These are phyloP conservation scores for Pisolithus thermaeus DNA, from an alignment of 1,284 basidiomycete species.

Conservation along the genomic window DNA sequence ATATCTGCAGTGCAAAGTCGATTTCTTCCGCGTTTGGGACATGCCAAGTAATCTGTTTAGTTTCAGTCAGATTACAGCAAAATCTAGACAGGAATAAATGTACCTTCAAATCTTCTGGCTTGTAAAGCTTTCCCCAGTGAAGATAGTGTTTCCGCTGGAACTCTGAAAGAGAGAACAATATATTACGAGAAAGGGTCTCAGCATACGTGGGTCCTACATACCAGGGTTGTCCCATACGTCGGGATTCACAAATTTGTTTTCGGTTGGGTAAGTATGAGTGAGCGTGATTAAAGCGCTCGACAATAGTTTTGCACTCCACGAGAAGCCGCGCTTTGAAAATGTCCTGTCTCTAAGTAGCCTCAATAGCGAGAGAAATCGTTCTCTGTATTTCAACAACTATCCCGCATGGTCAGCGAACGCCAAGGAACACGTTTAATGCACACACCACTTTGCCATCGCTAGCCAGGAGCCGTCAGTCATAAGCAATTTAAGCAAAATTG, in stretches of 20 bases:
- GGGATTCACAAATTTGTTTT: slow-evolving; percentile 80
- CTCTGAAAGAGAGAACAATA: slow-evolving; percentile 33
- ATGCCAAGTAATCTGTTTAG: slow-evolving; percentile 5
- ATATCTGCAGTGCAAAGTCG: slow-evolving; percentile 57
- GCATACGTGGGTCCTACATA: slow-evolving; percentile 28
- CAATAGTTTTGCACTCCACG: slow-evolving; percentile 75
- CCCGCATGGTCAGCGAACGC: neutral
- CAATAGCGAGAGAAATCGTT: slow-evolving; percentile 66
- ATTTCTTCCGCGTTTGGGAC: slow-evolving; percentile 75
- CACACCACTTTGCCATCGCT: slow-evolving; percentile 59
- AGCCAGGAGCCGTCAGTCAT: slow-evolving; percentile 45
- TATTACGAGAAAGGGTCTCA: neutral
- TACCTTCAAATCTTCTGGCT: slow-evolving; percentile 74
- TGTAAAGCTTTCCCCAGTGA: slow-evolving; percentile 83
- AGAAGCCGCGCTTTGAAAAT: slow-evolving; percentile 88
- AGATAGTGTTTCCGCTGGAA: slow-evolving; percentile 71
- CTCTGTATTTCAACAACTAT: slow-evolving; percentile 68
- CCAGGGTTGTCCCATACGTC: slow-evolving; percentile 78
- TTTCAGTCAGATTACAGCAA: slow-evolving; percentile 27
- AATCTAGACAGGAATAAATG: neutral
- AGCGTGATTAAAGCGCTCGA: slow-evolving; percentile 76
- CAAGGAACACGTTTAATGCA: slow-evolving; percentile 1
- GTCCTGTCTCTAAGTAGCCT: slow-evolving; percentile 71
- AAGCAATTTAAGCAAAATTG: neutral
- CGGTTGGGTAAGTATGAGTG: slow-evolving; percentile 74